Evolutionary conservation across 441 rosid genomes (phyloP).

Genomic region (Mallotus repandus): DNA sequence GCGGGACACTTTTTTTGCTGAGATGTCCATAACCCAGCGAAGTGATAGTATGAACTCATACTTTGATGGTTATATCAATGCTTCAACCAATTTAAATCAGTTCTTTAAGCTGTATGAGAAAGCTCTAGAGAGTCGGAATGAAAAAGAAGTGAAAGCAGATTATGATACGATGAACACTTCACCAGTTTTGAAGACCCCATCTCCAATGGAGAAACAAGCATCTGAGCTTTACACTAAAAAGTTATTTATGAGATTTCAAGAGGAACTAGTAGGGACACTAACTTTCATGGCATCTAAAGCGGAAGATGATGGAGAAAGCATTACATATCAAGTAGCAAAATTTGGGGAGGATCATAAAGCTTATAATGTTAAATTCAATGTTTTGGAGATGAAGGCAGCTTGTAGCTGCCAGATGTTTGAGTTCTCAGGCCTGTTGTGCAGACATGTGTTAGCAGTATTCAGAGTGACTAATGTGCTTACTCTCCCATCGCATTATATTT

Average conservation of each 20-base stretch:
- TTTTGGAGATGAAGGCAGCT: slow-evolving; percentile 76
- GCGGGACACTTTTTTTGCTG: slow-evolving; percentile 84
- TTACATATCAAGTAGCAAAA: slow-evolving; percentile 72
- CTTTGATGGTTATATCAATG: slow-evolving; percentile 85
- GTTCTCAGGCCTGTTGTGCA: slow-evolving; percentile 88
- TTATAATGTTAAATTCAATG: slow-evolving; percentile 66
- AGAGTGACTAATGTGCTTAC: slow-evolving; percentile 95
- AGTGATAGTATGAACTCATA: slow-evolving; percentile 83
- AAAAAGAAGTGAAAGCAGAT: slow-evolving; percentile 91
- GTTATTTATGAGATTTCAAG: slow-evolving; percentile 80
- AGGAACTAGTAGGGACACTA: slow-evolving; percentile 86
- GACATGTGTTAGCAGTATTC: slow-evolving; percentile 87
- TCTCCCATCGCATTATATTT: slow-evolving; percentile 74
- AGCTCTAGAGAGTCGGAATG: slow-evolving; percentile 76
- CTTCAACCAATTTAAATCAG: slow-evolving; percentile 68
- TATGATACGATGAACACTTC: slow-evolving; percentile 73
- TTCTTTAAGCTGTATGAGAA: slow-evolving; percentile 85
- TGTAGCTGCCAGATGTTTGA: slow-evolving; percentile 98
- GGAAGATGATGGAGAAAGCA: slow-evolving; percentile 66
- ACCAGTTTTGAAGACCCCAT: slow-evolving; percentile 80
- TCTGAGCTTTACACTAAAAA: slow-evolving; percentile 78
- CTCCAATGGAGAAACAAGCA: slow-evolving; percentile 98
- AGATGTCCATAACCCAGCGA: slow-evolving; percentile 74
- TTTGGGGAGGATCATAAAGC: slow-evolving; percentile 82
- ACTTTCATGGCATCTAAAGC: slow-evolving; percentile 86